Evolutionary conservation across 768 basidiomycete species (phyloP), one percentile per base, ranked within the genome.

Genomic region (Serendipita vermifera): DNA sequence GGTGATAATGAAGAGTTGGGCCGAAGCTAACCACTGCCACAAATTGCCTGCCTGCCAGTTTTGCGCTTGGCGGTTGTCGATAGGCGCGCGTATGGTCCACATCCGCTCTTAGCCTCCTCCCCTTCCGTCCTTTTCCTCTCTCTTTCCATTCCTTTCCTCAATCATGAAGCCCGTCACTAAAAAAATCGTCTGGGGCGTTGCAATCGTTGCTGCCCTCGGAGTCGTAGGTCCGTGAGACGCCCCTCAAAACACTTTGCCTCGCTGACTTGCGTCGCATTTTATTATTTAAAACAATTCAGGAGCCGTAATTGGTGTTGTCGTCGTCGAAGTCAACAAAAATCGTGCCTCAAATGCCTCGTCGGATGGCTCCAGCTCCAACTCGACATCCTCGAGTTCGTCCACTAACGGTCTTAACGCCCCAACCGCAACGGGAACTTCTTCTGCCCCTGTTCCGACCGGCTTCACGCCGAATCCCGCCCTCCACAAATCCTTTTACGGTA

Each of bases 161-260:
- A 24, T 51, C 46, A 51, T 51, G 46, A 51, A 51, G 31, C 46
- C 46, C 24, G 46, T 17, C 46, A 51, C 46, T 20, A 51, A 51
- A 51, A 51, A 51, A 51, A 51, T 51, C 2, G 1, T 51, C 9
- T 51, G 24, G 22, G 46, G 24, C 9, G 46, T 29, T 22, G 46
- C 46, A 20, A n/a, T 51, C 7, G 29, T 51, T 29, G 46, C 20
- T 15, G 24, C 46, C 5, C 31, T 51, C 22, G 46, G 22, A 15
- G 27, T 51, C 29, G 46, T 51, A 4, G 46, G 46, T 51, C 9
- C n/a, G 46, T 51, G 14, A 43, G 2, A 22, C 15, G 41, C 41
- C 14, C 14, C 11, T 22, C 20, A 11, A 15, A 13, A 2, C 41
- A 15, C 9, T 11, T 22, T 43, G 14, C 41, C 14, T 22, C 9